Evolutionary conservation across 306 rosid species (phyloP).

Genomic region (Quercus berberidifolia): DNA sequence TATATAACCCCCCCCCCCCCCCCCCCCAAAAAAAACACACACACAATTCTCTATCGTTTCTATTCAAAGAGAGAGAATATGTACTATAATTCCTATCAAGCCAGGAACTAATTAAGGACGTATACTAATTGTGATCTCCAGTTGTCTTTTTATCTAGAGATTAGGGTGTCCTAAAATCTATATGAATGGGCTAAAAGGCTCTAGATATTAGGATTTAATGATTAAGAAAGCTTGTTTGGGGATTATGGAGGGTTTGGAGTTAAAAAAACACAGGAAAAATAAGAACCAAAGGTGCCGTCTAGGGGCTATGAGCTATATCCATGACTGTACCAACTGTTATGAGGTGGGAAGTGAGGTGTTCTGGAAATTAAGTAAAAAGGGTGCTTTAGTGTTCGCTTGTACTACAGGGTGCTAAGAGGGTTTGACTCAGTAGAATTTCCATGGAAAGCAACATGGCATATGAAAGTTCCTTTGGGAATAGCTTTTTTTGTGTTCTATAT

Average conservation of each 20-base stretch:
- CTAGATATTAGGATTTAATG: background rate
- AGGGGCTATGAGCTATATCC: background rate
- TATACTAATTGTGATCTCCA: background rate
- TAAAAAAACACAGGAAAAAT: background rate
- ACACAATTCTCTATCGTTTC: background rate
- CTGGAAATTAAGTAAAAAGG: too few species aligned
- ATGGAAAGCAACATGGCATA: too few species aligned
- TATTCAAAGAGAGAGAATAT: background rate
- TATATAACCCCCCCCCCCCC: too few species aligned
- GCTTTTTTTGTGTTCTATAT: too few species aligned
- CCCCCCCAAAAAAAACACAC: too few species aligned
- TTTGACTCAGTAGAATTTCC: too few species aligned
- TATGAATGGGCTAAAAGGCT: background rate
- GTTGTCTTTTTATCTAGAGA: background rate
- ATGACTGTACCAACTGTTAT: too few species aligned
- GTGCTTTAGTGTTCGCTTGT: too few species aligned
- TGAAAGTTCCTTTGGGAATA: too few species aligned
- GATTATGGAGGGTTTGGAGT: background rate
- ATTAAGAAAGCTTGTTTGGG: background rate
- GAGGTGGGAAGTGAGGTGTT: too few species aligned
- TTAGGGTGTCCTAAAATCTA: background rate
- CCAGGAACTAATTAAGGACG: background rate
- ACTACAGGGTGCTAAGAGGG: too few species aligned
- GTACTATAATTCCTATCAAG: background rate
- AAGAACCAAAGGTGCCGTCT: background rate